phyloP scores from a whole-genome alignment of 1,284 basidiomycete genomes.

The Taiwanofungus camphoratus region DNA sequence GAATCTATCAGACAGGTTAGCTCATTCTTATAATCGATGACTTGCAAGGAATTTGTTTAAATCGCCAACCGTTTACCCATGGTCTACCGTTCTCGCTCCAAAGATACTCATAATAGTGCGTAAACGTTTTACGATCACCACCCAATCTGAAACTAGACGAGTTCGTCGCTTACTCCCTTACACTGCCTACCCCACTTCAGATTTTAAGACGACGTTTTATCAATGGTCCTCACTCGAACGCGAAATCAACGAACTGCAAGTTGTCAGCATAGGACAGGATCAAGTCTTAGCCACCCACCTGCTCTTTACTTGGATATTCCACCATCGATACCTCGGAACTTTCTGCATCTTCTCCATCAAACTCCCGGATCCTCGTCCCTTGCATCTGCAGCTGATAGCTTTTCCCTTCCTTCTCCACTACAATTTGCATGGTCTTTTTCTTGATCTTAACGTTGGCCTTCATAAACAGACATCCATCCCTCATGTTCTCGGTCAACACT shows the following conservation, averaged over 20 bases:
- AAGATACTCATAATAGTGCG: too few species aligned
- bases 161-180: too few species aligned
- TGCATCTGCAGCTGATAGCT: constrained; percentile 3
- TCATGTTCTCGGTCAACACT: not conserved
- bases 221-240: not conserved
- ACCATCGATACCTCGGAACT: constrained; percentile 11
- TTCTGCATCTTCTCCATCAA: constrained; percentile 10
- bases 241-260: not conserved
- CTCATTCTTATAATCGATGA: too few species aligned
- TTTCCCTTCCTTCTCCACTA: not conserved
- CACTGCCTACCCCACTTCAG: too few species aligned
- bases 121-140: too few species aligned
- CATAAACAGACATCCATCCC: constrained; percentile 3
- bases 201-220: too few species aligned
- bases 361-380: constrained; percentile 2
- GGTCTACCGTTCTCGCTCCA: too few species aligned
- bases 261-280: not conserved
- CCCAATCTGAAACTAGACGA: too few species aligned
- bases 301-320: not conserved
- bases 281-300: not conserved
- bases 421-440: not conserved
- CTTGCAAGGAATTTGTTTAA: too few species aligned
- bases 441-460: not conserved
- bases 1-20: too few species aligned
- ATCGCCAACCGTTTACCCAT: too few species aligned